Conservation (phyloP, 352 stramenopile genomes). For the Lagenidium sp. region DNA sequence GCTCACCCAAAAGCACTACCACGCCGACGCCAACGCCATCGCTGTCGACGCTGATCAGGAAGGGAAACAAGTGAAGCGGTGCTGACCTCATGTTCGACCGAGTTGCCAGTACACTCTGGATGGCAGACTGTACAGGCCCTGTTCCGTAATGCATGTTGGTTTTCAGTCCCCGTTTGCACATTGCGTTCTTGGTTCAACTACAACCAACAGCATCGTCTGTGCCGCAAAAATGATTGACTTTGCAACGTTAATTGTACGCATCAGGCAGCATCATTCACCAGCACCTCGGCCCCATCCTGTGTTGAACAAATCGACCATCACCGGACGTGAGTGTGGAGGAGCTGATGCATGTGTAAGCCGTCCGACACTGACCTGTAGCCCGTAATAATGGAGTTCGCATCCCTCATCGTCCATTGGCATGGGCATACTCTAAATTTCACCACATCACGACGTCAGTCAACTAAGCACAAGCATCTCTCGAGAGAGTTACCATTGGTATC, state of each 20-base stretch:
- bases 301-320: not conserved
- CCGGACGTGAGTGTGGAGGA: not conserved
- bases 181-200: not conserved
- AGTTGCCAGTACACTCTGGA: no score
- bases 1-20: no score
- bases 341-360: not conserved
- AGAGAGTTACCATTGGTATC: not conserved
- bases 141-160: no score
- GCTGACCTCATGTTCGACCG: no score
- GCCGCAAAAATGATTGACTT: not conserved
- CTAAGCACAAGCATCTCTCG: not conserved
- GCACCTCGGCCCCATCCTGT: constrained; percentile 56
- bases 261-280: constrained; percentile 30
- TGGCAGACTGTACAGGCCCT: no score
- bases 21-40: not conserved
- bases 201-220: not conserved
- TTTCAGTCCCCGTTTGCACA: not conserved
- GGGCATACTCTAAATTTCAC: constrained; percentile 40
- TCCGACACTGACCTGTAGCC: constrained; percentile 31
- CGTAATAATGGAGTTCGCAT: constrained; percentile 62
- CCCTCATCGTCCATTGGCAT: constrained; percentile 59
- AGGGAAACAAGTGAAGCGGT: not conserved
- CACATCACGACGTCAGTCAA: not conserved
- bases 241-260: not conserved
- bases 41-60: not conserved